Evolutionary conservation across 164 flowering plant species (phyloP).

Genomic region (Santalum album): DNA sequence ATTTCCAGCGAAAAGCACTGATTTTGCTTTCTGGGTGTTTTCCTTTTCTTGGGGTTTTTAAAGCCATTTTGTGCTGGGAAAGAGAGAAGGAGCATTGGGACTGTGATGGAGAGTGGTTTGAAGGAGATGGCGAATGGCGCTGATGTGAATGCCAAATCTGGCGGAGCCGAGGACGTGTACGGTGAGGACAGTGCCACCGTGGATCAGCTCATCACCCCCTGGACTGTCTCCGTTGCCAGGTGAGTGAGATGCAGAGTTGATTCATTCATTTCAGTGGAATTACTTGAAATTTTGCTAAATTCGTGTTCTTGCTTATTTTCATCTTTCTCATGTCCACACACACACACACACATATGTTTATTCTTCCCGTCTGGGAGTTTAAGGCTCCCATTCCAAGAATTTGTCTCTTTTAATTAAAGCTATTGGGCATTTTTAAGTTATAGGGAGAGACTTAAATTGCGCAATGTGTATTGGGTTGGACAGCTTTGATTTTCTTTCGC

Average conservation of each 20-base stretch:
- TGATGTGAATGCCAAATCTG: slow-evolving; percentile 9
- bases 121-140: slow-evolving; percentile 16
- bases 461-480: too few relatives aligned
- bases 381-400: too few relatives aligned
- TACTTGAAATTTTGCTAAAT: too few relatives aligned
- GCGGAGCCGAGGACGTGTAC: slow-evolving; percentile 30
- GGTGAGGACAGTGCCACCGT: slow-evolving; percentile 47
- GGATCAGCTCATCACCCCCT: slow-evolving; percentile 49
- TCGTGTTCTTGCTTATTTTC: too few relatives aligned
- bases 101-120: slow-evolving; percentile 16
- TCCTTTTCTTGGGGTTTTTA: background rate
- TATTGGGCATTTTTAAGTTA: too few relatives aligned
- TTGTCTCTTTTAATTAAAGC: too few relatives aligned
- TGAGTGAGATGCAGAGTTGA: background rate
- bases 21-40: slow-evolving; percentile 6
- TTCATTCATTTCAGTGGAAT: too few relatives aligned
- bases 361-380: too few relatives aligned
- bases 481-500: too few relatives aligned
- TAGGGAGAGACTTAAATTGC: too few relatives aligned
- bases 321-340: too few relatives aligned
- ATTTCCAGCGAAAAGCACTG: background rate
- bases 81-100: slow-evolving; percentile 6
- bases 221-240: slow-evolving; percentile 62
- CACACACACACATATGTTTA: too few relatives aligned
- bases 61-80: slow-evolving; percentile 5